Percentiles rank a stretch among this genome's conserved stretches.
Conservation (phyloP, 2,329 filamentous ascomycete species). For the Aspergillus glaucus region DNA sequence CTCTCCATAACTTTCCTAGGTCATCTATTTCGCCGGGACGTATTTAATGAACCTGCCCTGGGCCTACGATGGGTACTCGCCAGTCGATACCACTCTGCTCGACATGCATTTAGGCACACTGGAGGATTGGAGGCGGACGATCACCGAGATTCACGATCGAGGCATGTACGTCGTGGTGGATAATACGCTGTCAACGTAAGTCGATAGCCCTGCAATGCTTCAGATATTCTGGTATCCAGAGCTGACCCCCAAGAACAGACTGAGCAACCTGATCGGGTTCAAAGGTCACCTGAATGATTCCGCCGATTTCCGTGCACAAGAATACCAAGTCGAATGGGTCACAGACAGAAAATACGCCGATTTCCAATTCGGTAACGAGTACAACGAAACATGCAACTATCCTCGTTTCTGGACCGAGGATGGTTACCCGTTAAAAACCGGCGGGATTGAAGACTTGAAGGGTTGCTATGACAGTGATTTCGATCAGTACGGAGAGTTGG, state of each 20-base stretch:
- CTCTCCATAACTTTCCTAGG: constrained; percentile 29
- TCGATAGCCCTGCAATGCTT: constrained; percentile 3
- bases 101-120: constrained; percentile 59
- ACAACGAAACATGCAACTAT: constrained; percentile 51
- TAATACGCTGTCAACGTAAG: constrained; percentile 58
- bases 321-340: constrained; percentile 56
- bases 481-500: constrained; percentile 58
- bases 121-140: constrained; percentile 50
- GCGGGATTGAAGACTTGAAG: constrained; percentile 42
- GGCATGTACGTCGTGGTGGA: constrained; percentile 62
- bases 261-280: constrained; percentile 59
- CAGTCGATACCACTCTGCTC: constrained; percentile 57
- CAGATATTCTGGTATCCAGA: not conserved
- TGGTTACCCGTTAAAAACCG: constrained; percentile 45
- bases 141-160: constrained; percentile 55
- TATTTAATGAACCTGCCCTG: constrained; percentile 60
- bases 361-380: constrained; percentile 50
- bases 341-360: constrained; percentile 50
- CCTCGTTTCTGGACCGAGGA: constrained; percentile 58
- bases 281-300: constrained; percentile 54
- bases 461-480: constrained; percentile 60
- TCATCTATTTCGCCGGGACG: constrained; percentile 57
- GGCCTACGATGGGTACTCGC: constrained; percentile 55
- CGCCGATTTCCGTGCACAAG: constrained; percentile 49
- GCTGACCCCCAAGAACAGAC: not conserved